These are phyloP conservation scores for Hypomyces rosellus DNA, from an alignment of 2,329 filamentous ascomycete species.

Conservation along the genomic window DNA sequence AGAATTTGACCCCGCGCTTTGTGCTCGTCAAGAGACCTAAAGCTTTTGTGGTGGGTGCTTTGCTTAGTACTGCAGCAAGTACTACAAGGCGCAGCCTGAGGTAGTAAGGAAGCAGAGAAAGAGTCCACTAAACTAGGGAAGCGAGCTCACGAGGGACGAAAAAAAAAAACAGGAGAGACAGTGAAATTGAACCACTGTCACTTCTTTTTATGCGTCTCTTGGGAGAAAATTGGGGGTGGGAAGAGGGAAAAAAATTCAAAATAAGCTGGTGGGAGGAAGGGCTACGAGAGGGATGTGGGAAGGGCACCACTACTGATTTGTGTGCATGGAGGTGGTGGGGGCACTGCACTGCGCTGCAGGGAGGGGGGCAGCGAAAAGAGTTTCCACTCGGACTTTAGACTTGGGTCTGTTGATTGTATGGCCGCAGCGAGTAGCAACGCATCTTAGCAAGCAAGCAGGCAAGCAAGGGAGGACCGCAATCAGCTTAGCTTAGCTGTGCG, in stretches of 20 bases:
- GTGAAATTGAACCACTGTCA: constrained; percentile 31
- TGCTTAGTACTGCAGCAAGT: constrained; percentile 9
- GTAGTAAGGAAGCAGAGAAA: background rate
- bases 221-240: constrained; percentile 7
- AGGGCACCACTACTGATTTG: too few species aligned
- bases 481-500: too few species aligned
- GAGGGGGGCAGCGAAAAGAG: too few species aligned
- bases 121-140: constrained; percentile 12
- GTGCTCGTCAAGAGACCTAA: constrained; percentile 18
- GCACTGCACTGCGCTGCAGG: too few species aligned
- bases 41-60: constrained; percentile 10
- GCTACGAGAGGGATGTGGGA: too few species aligned
- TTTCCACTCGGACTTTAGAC: too few species aligned
- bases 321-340: too few species aligned
- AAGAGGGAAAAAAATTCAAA: background rate
- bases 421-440: too few species aligned
- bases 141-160: constrained; percentile 26
- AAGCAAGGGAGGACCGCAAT: too few species aligned
- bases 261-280: background rate
- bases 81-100: background rate
- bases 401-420: too few species aligned
- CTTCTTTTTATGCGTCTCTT: constrained; percentile 33
- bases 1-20: constrained; percentile 36
- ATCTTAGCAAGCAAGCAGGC: too few species aligned
- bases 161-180: constrained; percentile 30